Conservation (phyloP, 257 asterid species). For the Ajuga chamaepitys region DNA sequence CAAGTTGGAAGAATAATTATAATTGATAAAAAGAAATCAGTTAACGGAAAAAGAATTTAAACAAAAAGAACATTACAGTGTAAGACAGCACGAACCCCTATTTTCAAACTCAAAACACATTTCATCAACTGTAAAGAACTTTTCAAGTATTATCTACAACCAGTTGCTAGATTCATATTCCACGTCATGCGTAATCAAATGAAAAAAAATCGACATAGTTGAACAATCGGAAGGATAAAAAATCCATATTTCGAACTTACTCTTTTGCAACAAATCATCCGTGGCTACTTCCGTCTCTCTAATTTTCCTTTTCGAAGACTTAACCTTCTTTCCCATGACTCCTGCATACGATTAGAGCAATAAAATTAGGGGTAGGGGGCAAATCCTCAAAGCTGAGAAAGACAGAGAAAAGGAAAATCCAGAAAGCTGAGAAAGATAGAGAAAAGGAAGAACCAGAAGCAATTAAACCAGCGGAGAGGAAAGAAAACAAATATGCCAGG, state of each 20-base stretch:
- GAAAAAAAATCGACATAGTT: background rate
- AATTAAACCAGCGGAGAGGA: background rate
- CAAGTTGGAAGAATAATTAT: background rate
- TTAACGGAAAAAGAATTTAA: background rate
- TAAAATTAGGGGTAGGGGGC: background rate
- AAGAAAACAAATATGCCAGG: background rate
- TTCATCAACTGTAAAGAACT: background rate
- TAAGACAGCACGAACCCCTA: background rate
- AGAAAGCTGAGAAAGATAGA: background rate
- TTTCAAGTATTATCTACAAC: background rate
- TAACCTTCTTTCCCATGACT: conserved; percentile 35
- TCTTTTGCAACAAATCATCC: conserved; percentile 19
- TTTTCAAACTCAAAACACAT: background rate
- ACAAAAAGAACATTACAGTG: background rate
- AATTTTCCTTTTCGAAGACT: conserved; percentile 40
- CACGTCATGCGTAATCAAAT: background rate
- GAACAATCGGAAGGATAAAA: background rate
- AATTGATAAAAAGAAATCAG: too few species aligned
- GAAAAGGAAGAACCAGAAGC: background rate
- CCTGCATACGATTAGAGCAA: conserved; percentile 17
- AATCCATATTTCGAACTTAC: conserved; percentile 10
- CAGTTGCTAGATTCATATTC: background rate
- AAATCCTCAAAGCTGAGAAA: background rate
- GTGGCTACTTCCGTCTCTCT: conserved; percentile 27
- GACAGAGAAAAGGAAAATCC: background rate